Conservation (phyloP, 768 basidiomycete species). For the Suillus bovinus region DNA sequence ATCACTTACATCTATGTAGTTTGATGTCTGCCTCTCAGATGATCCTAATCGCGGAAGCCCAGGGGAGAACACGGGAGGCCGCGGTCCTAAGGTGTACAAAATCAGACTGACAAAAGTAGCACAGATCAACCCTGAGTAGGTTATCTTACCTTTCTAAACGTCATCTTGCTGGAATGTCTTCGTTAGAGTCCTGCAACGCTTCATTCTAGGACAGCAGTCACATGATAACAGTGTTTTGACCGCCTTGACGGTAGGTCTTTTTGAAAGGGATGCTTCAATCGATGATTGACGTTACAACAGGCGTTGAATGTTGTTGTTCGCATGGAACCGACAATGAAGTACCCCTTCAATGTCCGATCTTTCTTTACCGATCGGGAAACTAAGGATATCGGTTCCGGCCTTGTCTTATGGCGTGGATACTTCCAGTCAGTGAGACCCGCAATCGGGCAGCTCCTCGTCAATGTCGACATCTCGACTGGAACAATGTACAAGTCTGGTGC, state of each 20-base stretch:
- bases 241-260: slow-evolving; percentile 54
- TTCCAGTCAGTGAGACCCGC: slow-evolving; percentile 79
- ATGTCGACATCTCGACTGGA: slow-evolving; percentile 77
- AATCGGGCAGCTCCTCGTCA: slow-evolving; percentile 62
- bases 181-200: slow-evolving; percentile 60
- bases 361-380: slow-evolving; percentile 66
- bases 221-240: slow-evolving; percentile 70
- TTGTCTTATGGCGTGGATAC: slow-evolving; percentile 77
- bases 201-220: slow-evolving; percentile 63
- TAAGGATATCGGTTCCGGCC: slow-evolving; percentile 56
- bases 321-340: slow-evolving; percentile 67
- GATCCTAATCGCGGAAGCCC: slow-evolving; percentile 34
- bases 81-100: slow-evolving; percentile 64
- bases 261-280: background rate
- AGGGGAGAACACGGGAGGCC: slow-evolving; percentile 33
- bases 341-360: slow-evolving; percentile 72
- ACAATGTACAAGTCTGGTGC: slow-evolving; percentile 71
- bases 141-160: slow-evolving; percentile 13
- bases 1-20: slow-evolving; percentile 40
- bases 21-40: slow-evolving; percentile 56
- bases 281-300: slow-evolving; percentile 33
- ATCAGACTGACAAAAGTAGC: slow-evolving; percentile 61
- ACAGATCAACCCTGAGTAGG: slow-evolving; percentile 57
- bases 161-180: slow-evolving; percentile 18
- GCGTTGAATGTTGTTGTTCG: slow-evolving; percentile 75